Percentiles rank a stretch among this genome's conserved stretches.
Evolutionary conservation across 352 stramenopile genomes (phyloP).

Genomic region (Phytophthora nicotianae): DNA sequence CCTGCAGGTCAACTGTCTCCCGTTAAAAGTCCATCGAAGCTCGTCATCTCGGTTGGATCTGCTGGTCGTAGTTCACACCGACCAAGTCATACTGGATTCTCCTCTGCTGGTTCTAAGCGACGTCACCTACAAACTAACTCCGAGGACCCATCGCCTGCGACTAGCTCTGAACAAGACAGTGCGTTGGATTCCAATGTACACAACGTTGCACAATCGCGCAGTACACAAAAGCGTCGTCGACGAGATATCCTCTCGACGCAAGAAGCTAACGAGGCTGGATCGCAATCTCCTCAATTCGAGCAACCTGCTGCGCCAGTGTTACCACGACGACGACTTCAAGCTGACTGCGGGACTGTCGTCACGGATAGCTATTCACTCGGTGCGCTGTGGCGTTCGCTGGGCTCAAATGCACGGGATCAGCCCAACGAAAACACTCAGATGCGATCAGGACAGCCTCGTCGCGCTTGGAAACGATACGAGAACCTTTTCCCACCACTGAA

Average conservation of each 20-base stretch:
- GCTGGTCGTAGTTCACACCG: background rate
- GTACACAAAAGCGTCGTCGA: conserved; percentile 25
- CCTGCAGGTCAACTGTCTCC: conserved; percentile 6
- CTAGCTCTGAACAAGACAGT: conserved; percentile 5
- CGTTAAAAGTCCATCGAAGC: conserved; percentile 20
- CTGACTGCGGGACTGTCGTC: conserved; percentile 1
- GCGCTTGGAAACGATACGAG: conserved; percentile 50
- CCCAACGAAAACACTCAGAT: background rate
- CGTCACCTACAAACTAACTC: conserved; percentile 2
- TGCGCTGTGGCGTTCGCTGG: conserved; percentile 18
- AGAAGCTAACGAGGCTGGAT: conserved; percentile 7
- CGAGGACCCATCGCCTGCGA: background rate
- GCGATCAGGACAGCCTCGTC: conserved; percentile 18
- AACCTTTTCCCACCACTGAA: conserved; percentile 48
- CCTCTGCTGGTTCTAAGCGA: conserved; percentile 25
- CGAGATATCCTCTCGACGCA: conserved; percentile 7
- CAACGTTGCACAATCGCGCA: conserved; percentile 2
- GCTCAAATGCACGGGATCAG: conserved; percentile 12
- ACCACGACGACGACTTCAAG: conserved; percentile 3
- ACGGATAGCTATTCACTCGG: conserved; percentile 24
- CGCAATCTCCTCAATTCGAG: conserved; percentile 28
- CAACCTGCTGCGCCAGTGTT: conserved; percentile 3
- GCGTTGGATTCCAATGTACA: conserved; percentile 1
- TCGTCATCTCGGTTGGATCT: conserved; percentile 22
- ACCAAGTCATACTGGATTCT: conserved; percentile 4